Percentiles rank a stretch among this genome's conserved stretches.
Evolutionary conservation across 1,284 basidiomycete species (phyloP).

Genomic region (Earliella scabrosa): DNA sequence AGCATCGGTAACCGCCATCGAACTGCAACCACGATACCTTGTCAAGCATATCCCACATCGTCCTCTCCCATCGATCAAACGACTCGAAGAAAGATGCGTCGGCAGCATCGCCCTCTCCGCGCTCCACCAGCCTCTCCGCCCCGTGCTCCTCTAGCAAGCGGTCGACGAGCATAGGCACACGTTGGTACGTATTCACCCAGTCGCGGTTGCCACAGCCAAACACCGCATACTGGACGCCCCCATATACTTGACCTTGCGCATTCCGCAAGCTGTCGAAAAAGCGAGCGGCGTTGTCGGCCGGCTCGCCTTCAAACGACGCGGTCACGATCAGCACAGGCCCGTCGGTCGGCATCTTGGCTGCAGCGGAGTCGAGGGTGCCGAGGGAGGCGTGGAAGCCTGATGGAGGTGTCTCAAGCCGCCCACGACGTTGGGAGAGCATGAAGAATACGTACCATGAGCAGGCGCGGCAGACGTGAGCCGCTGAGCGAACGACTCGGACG

Average conservation of each 20-base stretch:
- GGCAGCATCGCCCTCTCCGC: constrained; percentile 50
- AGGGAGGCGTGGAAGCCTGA: constrained; percentile 46
- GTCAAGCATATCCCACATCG: constrained; percentile 43
- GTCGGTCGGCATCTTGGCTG: constrained; percentile 45
- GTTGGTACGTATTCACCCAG: constrained; percentile 57
- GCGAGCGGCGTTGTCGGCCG: constrained; percentile 51
- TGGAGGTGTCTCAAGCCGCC: not conserved
- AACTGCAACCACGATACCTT: too few relatives aligned
- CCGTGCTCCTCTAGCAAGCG: constrained; percentile 42
- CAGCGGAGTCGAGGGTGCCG: constrained; percentile 47
- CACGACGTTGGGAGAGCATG: not conserved
- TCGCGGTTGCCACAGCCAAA: constrained; percentile 60
- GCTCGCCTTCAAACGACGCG: constrained; percentile 55
- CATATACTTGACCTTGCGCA: constrained; percentile 34
- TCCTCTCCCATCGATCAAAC: constrained; percentile 51
- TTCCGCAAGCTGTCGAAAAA: constrained; percentile 47
- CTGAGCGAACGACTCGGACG: constrained; percentile 53
- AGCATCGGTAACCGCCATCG: not conserved
- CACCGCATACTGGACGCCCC: constrained; percentile 47
- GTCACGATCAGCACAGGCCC: constrained; percentile 53
- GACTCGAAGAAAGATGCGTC: constrained; percentile 48
- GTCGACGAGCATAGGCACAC: constrained; percentile 51
- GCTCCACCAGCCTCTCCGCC: constrained; percentile 43
- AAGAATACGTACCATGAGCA: constrained; percentile 38
- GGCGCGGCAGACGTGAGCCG: constrained; percentile 46